A percentile compares a stretch with the other conserved stretches of the same genome.
Conservation (phyloP, 495 filamentous ascomycete genomes). For the Aspergillus kassunensis region DNA sequence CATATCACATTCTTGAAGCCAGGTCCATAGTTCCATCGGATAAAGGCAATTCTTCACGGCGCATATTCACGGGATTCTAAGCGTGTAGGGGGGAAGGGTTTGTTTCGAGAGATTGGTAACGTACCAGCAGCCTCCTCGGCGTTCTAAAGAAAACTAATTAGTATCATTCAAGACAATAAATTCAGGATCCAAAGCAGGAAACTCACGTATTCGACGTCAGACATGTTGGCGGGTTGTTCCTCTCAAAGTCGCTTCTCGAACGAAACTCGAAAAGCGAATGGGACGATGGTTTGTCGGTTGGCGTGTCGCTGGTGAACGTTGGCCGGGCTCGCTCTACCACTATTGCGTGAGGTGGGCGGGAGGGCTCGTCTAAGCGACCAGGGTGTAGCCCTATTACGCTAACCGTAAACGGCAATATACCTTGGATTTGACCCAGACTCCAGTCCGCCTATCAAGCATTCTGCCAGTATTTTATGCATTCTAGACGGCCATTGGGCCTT, state of each 20-base stretch:
- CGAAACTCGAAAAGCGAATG: constrained; percentile 48
- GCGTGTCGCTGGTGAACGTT: constrained; percentile 44
- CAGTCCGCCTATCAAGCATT: constrained; percentile 3
- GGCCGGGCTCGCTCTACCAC: constrained; percentile 23
- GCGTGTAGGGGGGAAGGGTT: constrained; percentile 8
- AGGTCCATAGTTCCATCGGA: constrained; percentile 8
- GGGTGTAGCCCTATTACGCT: constrained; percentile 42
- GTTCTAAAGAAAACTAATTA: constrained; percentile 58
- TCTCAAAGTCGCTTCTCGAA: constrained; percentile 50
- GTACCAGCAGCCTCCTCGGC: constrained; percentile 90
- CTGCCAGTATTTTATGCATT: background rate
- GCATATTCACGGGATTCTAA: background rate
- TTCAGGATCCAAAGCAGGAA: background rate
- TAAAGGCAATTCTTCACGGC: constrained; percentile 6
- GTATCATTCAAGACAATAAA: constrained; percentile 11
- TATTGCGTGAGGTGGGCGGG: constrained; percentile 40
- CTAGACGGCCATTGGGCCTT: background rate
- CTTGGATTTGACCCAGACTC: constrained; percentile 3
- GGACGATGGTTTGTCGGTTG: constrained; percentile 42
- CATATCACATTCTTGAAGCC: constrained; percentile 4
- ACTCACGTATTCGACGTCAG: constrained; percentile 89
- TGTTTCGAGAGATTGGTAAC: constrained; percentile 27
- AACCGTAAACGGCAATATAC: constrained; percentile 22
- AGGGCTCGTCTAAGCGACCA: constrained; percentile 46
- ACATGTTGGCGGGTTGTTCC: constrained; percentile 71